phyloP scores from a whole-genome alignment of 306 rosid species.

The Sesbania bispinosa region DNA sequence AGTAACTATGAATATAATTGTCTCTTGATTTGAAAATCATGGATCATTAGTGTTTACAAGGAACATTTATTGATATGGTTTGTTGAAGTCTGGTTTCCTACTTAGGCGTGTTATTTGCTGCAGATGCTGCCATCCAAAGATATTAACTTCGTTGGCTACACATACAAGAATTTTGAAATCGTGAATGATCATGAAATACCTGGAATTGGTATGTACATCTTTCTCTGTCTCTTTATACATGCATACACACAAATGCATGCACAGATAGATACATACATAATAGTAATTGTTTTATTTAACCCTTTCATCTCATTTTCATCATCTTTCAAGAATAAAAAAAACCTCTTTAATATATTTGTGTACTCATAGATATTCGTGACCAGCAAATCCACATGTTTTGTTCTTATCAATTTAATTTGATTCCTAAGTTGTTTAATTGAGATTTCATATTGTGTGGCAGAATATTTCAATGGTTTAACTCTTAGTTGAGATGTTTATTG shows the following conservation, averaged over 20 bases:
- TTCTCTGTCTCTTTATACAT: neutral
- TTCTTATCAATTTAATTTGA: neutral
- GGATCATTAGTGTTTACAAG: neutral
- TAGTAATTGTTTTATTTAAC: conserved; percentile 6
- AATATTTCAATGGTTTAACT: neutral
- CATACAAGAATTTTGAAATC: conserved; percentile 85
- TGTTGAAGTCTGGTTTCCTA: conserved; percentile 14
- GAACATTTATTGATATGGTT: conserved; percentile 11
- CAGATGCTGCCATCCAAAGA: conserved; percentile 96
- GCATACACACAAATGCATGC: no score
- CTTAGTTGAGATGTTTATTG: neutral
- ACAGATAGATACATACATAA: no score
- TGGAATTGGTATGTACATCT: conserved; percentile 63
- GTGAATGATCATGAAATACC: conserved; percentile 71
- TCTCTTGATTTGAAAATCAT: neutral
- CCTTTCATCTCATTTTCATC: neutral
- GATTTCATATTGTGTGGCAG: neutral
- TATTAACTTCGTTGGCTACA: conserved; percentile 89
- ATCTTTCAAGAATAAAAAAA: neutral
- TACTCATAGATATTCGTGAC: neutral
- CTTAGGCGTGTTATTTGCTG: conserved; percentile 28
- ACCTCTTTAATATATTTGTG: neutral
- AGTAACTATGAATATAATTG: neutral
- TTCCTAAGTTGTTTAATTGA: neutral
- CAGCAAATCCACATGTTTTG: neutral